A percentile compares a stretch with the other conserved stretches of the same genome.
Evolutionary conservation across 257 asterid species (phyloP).

Genomic region (Nicotiana knightiana): DNA sequence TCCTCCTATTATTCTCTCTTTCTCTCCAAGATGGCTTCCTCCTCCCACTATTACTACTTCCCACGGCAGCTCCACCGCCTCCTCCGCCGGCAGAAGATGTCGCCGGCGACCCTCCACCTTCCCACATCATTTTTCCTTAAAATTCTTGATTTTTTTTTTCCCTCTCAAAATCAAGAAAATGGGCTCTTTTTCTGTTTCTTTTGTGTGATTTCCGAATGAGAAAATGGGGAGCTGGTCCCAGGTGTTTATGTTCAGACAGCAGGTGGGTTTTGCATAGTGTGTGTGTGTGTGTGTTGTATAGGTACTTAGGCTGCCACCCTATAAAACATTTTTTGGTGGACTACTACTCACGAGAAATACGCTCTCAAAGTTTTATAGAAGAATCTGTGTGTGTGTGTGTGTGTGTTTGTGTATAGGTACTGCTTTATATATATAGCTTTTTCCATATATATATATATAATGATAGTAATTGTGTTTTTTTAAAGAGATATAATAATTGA

Average conservation of each 20-base stretch:
- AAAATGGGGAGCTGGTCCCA: slow-evolving; percentile 13
- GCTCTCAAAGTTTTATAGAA: slow-evolving; percentile 25
- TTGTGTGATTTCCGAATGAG: background rate
- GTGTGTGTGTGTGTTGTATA: background rate
- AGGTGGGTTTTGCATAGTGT: slow-evolving; percentile 5
- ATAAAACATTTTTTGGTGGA: slow-evolving; percentile 19
- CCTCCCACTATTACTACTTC: slow-evolving; percentile 47
- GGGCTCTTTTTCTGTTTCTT: background rate
- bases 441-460: background rate
- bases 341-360: slow-evolving; percentile 51
- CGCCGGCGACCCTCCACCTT: slow-evolving; percentile 69
- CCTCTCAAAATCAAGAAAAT: background rate
- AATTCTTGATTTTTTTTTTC: background rate
- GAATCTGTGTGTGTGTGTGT: slow-evolving; percentile 25
- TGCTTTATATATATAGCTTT: background rate
- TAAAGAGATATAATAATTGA: slow-evolving; percentile 1
- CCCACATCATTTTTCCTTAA: slow-evolving; percentile 74
- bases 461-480: background rate
- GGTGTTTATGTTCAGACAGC: slow-evolving; percentile 10
- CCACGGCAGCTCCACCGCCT: slow-evolving; percentile 9
- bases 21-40: slow-evolving; percentile 96
- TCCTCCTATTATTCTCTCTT: slow-evolving; percentile 92
- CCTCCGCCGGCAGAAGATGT: slow-evolving; percentile 36
- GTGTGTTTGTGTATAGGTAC: background rate
- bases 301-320: slow-evolving; percentile 16